These are phyloP conservation scores for Verticillium alfalfae DNA, from an alignment of 2,329 filamentous ascomycete genomes.

Conservation along the genomic window DNA sequence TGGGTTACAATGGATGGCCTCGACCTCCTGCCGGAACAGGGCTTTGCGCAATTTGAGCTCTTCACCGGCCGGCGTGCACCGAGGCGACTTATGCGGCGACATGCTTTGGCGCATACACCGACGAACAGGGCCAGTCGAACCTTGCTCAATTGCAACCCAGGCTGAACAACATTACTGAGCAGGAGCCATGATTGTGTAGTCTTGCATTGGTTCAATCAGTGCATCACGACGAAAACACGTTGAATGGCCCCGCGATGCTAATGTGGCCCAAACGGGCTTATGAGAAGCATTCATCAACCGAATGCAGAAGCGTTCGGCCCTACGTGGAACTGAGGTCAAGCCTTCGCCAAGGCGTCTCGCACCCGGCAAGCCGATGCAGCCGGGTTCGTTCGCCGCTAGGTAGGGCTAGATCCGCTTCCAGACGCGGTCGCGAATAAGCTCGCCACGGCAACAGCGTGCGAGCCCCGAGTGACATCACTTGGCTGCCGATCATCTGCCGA, in stretches of 20 bases:
- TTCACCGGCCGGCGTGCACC: conserved; percentile 70
- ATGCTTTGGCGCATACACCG: conserved; percentile 46
- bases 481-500: background rate
- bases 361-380: background rate
- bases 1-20: conserved; percentile 75
- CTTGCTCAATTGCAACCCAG: conserved; percentile 32
- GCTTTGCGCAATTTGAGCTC: conserved; percentile 75
- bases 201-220: background rate
- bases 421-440: background rate
- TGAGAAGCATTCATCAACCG: background rate
- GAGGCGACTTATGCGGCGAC: conserved; percentile 63
- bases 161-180: conserved; percentile 30
- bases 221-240: too few species aligned
- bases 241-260: background rate
- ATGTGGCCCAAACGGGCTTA: background rate
- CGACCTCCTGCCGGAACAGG: conserved; percentile 72
- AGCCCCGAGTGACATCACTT: background rate
- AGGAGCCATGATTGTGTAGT: conserved; percentile 24
- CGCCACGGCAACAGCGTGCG: background rate
- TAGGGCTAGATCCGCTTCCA: background rate
- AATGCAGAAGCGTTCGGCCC: background rate
- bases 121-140: conserved; percentile 32
- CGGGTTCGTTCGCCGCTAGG: background rate
- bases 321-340: background rate
- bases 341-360: background rate